Evolutionary conservation across 2,329 filamentous ascomycete genomes (phyloP), one percentile per base, ranked within the genome.

Genomic region (Diaporthe sp.): DNA sequence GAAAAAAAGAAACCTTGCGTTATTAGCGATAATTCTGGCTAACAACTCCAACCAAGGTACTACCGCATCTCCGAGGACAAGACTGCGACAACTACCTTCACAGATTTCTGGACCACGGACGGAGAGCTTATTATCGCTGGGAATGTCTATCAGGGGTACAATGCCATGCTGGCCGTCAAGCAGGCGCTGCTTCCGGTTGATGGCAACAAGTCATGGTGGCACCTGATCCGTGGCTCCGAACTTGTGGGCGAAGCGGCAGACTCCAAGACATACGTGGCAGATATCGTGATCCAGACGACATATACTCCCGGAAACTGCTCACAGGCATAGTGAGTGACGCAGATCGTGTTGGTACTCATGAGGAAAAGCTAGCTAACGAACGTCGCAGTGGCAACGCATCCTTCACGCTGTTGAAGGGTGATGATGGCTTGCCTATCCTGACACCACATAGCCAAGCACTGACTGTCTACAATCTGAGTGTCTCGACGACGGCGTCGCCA

Each of bases 171-270:
- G 6, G 74, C 15, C 19, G 65, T 77, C 34, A 76, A 76, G 67
- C 71, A 76, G 65, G 60, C 49, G 3, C 76, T 77, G 8, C 51
- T 77, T n/a, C 74, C 76, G 1, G 74, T 67, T 22, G 67, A 62
- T 10, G 76, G 76, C 28, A 77, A 76, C 74, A 77, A 77, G 51
- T 58, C 74, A 15, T 77, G 76, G 76, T 77, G 76, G 76, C 76
- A 77, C 17, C 57, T 72, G 4, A 77, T 77, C 34, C n/a, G 73
- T 22, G 71, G 74, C 42, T 68, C 76, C 58, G 67, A 70, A 10
- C 46, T 77, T 9, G 58, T 77, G n/a, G 60, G 57, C 19, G 76
- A 77, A 58, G 74, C 75, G 34, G 42, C 65, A 7, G 70, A 58
- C 49, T 65, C 58, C 4, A 76, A 76, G 60, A 77, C 74, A 10